Evolutionary conservation across 1,139 yeast genomes (phyloP).

Genomic region (Pneumocystis murina): DNA sequence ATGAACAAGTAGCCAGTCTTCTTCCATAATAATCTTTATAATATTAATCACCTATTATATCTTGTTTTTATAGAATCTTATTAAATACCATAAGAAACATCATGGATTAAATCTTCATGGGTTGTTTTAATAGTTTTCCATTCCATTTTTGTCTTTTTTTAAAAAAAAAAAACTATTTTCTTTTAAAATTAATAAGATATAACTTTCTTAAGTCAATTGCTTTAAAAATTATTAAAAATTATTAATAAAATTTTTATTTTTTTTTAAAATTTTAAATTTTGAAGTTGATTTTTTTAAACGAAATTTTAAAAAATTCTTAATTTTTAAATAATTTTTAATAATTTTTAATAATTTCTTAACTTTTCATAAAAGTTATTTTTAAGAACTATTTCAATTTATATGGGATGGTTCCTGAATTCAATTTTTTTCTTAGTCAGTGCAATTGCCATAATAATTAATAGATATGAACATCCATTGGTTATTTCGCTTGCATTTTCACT

Average conservation of each 20-base stretch:
- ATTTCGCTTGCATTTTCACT: constrained; percentile 43
- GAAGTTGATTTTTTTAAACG: too few relatives aligned
- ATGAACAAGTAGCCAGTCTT: constrained; percentile 79
- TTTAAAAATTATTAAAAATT: too few relatives aligned
- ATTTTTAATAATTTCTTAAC: background rate
- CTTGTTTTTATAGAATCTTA: constrained; percentile 11
- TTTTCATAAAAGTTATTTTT: background rate
- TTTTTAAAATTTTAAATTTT: too few relatives aligned
- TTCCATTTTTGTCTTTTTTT: background rate
- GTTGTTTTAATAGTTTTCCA: constrained; percentile 43
- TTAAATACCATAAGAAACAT: constrained; percentile 51
- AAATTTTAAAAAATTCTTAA: too few relatives aligned
- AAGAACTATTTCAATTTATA: background rate
- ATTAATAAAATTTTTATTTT: too few relatives aligned
- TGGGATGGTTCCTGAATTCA: background rate
- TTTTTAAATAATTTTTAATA: too few relatives aligned
- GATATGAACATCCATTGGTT: constrained; percentile 17
- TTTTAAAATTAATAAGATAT: too few relatives aligned
- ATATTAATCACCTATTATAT: background rate
- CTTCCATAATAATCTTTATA: constrained; percentile 58
- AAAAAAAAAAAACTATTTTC: background rate
- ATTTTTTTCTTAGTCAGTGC: background rate
- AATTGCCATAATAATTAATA: background rate
- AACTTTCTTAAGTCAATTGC: too few relatives aligned
- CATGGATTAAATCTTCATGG: constrained; percentile 83